A percentile compares a stretch with the other conserved stretches of the same genome.
Evolutionary conservation across 805 yeast species (phyloP).

Genomic region (Lipomyces anomalus): DNA sequence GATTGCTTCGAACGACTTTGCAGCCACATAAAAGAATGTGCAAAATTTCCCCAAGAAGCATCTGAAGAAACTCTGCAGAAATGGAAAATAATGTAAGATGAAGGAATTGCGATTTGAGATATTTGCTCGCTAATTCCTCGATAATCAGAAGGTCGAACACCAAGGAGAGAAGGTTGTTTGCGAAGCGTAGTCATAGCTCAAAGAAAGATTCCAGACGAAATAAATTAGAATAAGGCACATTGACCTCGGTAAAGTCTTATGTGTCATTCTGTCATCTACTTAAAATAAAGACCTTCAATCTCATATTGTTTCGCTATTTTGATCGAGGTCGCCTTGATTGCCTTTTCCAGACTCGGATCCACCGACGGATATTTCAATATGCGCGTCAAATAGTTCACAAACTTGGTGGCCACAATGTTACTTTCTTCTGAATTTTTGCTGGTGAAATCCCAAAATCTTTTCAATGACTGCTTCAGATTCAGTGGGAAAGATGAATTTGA

Average conservation of each 20-base stretch:
- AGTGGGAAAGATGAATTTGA: neutral
- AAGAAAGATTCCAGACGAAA: too few species aligned
- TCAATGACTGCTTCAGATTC: neutral
- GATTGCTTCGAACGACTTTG: constrained; percentile 58
- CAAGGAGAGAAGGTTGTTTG: too few species aligned
- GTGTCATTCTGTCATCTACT: too few species aligned
- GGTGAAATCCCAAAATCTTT: neutral
- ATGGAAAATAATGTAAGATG: constrained; percentile 15
- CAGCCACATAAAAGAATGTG: constrained; percentile 44
- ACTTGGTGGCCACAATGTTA: neutral
- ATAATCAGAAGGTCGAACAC: too few species aligned
- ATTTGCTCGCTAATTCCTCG: too few species aligned
- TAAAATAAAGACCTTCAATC: too few species aligned
- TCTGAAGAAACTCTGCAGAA: constrained; percentile 3
- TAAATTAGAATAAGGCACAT: too few species aligned
- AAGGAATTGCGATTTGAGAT: too few species aligned
- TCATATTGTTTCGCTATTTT: neutral
- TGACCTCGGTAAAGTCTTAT: too few species aligned
- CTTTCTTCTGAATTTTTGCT: neutral
- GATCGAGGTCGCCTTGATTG: neutral
- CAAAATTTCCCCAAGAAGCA: constrained; percentile 35
- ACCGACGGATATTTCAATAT: neutral
- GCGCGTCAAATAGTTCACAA: neutral
- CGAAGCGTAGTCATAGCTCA: too few species aligned
- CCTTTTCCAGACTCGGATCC: neutral